phyloP scores from a whole-genome alignment of 176 grass and related monocot species.

The Musa itinerans region DNA sequence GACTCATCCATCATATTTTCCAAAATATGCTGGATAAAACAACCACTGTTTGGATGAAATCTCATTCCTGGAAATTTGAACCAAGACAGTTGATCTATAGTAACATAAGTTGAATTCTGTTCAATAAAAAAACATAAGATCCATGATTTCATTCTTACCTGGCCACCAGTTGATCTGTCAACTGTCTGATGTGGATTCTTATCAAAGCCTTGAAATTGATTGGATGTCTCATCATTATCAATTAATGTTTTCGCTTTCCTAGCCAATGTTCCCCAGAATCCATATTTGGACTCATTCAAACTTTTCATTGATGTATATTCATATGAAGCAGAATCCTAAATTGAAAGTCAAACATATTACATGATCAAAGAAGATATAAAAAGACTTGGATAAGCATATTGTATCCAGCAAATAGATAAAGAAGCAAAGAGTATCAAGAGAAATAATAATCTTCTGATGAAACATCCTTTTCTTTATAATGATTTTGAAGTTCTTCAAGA shows the following conservation, averaged over 20 bases:
- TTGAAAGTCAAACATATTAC: background rate
- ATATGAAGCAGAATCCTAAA: constrained; percentile 51
- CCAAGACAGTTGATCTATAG: background rate
- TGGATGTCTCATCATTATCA: constrained; percentile 55
- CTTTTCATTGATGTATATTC: constrained; percentile 84
- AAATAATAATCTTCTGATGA: too few relatives aligned
- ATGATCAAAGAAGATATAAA: background rate
- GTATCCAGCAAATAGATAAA: background rate
- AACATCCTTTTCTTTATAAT: too few relatives aligned
- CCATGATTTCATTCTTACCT: constrained; percentile 33
- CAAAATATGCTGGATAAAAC: background rate
- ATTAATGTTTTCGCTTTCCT: constrained; percentile 83
- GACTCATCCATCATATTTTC: background rate
- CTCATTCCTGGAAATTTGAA: background rate
- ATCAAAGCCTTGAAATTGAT: constrained; percentile 29
- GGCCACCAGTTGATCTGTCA: constrained; percentile 25
- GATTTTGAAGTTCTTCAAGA: too few relatives aligned
- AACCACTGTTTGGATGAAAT: background rate
- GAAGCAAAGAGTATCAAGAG: background rate
- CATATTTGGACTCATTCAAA: constrained; percentile 78
- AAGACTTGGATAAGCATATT: background rate
- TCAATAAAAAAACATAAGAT: background rate
- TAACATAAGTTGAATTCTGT: background rate
- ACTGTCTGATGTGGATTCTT: constrained; percentile 30
- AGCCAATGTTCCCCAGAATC: constrained; percentile 72